Evolutionary conservation across 2,329 filamentous ascomycete genomes (phyloP), one percentile per base, ranked within the genome.

Genomic region (Thelonectria blattea): DNA sequence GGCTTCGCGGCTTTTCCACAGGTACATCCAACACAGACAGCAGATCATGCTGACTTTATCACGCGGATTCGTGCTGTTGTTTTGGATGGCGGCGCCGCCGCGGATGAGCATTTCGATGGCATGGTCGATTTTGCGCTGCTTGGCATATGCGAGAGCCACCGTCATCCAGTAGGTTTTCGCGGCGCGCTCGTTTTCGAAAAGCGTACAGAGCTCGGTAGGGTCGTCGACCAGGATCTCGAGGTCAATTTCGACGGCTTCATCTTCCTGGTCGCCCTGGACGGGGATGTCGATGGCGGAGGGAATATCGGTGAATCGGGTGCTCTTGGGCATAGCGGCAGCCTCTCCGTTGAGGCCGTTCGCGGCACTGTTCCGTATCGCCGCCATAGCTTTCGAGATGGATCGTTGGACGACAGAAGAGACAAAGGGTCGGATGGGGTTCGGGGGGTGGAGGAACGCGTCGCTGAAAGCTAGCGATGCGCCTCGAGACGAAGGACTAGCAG

Each of bases 161-260:
- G 92, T 94, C 83, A 99, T 94, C 96, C 96, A 99, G 69, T 96
- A 96, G 53, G 89, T 92, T 71, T 94, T 93, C 39, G 92, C 90
- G 15, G 93, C 93, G 72, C 90, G 88, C 76, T 99, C 96, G 72
- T 95, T 96, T 79, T 99, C 94, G 65, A 99, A 88, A 52, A 99
- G 85, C 30, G 92, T 95, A 76, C 95, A 99, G 5, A 99, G 85
- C 79, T 99, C 95, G 48, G 91, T 97, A 18, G 92, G 92, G 73
- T 98, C 95, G 75, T 98, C 95, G 62, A 93, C 87, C 41, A 97
- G 88, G 66, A 94, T 92, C 73, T 93, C 90, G 55, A 98, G 87
- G 73, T 96, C 92, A 71, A 99, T 92, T 79, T 98, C 95, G 75
- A 99, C 95, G 54, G 86, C 87, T 72, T 93, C 86, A 66, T 89